Evolutionary conservation across 352 stramenopile species (phyloP), one percentile per base, ranked within the genome.

Genomic region (Chrysophaeum taylorii): DNA sequence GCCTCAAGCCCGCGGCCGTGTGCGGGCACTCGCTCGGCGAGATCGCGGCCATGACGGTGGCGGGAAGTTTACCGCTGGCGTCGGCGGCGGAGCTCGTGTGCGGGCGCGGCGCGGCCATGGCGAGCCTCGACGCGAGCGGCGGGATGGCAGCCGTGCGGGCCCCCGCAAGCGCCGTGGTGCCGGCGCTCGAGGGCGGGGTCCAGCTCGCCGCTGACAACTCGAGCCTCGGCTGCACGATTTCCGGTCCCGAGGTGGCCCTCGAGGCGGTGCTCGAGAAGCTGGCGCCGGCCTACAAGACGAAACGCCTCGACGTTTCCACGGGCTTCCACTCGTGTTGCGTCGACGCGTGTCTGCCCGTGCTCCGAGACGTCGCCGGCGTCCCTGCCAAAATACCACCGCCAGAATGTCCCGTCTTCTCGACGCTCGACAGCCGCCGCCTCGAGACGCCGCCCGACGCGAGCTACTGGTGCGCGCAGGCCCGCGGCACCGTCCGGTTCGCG

Each of bases 151-250:
- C 57, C 12, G 35, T 66, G 16, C 31, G 36, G 33, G 57, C 57
- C 31, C 16, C 25, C 33, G 57, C 57, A 9, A 18, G 12, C 23
- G 57, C 35, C n/a, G 33, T 66, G 16, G 4, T 37, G 15, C 50
- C 7, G 5, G 27, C 23, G 50, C 15, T 35, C 4, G 15, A 31
- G 4, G 50, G 7, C n/a, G 21, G 45, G 2, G 57, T 66, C 1
- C 33, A 66, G 14, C 33, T 66, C 33, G 57, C 57, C 14, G 57
- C 57, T 9, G 57, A 66, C 57, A 66, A 66, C 57, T 66, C 57
- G 57, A 2, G 1, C 9, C 35, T 45, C 21, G 57, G 57, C 57
- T 66, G 57, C 57, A 33, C 57, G 1, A 42, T 66, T 7, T 42
- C 57, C 9, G 57, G 57, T 1, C 12, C 7, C 33, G 31, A 23